Conservation (phyloP, 2,329 filamentous ascomycete species). For the Camillea tinctor region DNA sequence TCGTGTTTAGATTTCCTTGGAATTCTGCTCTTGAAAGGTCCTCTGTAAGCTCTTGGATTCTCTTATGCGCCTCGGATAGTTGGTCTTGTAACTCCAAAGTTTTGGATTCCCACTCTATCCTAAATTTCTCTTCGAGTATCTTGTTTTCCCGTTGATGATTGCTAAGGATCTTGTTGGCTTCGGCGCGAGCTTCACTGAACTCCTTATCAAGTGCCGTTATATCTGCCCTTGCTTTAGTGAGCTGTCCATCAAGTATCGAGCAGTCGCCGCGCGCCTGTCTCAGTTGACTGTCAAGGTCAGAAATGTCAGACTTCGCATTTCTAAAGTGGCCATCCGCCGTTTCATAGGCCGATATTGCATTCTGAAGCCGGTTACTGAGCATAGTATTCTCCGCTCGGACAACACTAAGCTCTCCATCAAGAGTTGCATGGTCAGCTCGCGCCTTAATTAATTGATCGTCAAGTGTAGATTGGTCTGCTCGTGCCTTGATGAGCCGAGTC, state of each 20-base stretch:
- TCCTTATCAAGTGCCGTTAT: background rate
- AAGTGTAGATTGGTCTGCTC: background rate
- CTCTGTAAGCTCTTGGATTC: background rate
- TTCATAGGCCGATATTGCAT: background rate
- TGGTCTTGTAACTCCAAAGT: background rate
- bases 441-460: background rate
- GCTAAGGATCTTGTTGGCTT: background rate
- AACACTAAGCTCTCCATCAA: background rate
- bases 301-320: background rate
- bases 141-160: background rate
- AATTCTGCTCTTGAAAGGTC: background rate
- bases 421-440: background rate
- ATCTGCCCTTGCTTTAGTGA: background rate
- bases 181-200: background rate
- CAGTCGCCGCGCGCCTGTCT: background rate
- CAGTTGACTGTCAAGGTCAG: background rate
- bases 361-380: background rate
- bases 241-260: background rate
- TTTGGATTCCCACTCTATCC: slow-evolving; percentile 1
- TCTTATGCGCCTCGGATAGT: background rate
- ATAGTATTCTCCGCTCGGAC: background rate
- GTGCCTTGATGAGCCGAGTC: background rate
- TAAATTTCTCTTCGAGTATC: background rate
- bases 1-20: background rate
- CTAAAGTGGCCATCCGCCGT: background rate